Percentiles rank a stretch among this genome's conserved stretches.
Conservation (phyloP, 306 rosid genomes). For the Malus orientalis region DNA sequence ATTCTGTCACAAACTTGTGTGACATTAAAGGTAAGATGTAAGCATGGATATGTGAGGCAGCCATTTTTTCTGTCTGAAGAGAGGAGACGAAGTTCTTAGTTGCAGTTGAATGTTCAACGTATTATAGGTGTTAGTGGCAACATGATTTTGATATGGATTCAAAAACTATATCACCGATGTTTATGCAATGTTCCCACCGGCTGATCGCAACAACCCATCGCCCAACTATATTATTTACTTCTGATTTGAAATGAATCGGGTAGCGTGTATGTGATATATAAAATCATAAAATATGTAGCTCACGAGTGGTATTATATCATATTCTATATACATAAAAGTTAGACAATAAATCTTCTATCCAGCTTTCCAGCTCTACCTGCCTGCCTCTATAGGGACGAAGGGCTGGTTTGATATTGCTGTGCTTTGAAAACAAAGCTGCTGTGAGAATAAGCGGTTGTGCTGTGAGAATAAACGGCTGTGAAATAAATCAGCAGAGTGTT, state of each 20-base stretch:
- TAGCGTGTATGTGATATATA: too few species aligned
- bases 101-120: not conserved
- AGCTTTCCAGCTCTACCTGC: not conserved
- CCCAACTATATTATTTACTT: not conserved
- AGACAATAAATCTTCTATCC: not conserved
- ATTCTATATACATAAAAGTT: not conserved
- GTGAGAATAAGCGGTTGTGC: too few species aligned
- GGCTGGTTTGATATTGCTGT: too few species aligned
- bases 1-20: conserved; percentile 12
- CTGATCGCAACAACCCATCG: not conserved
- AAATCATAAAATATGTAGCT: not conserved
- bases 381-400: not conserved
- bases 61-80: not conserved
- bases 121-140: not conserved
- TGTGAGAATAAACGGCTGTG: too few species aligned
- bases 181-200: conserved; percentile 16
- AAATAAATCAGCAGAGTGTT: too few species aligned
- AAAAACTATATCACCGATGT: not conserved
- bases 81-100: not conserved
- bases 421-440: too few species aligned
- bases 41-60: conserved; percentile 3
- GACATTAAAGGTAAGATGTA: conserved; percentile 24
- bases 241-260: not conserved
- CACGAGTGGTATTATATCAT: not conserved
- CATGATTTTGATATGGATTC: too few species aligned